phyloP scores from a whole-genome alignment of 257 asterid genomes.

The Lycium ferocissimum region DNA sequence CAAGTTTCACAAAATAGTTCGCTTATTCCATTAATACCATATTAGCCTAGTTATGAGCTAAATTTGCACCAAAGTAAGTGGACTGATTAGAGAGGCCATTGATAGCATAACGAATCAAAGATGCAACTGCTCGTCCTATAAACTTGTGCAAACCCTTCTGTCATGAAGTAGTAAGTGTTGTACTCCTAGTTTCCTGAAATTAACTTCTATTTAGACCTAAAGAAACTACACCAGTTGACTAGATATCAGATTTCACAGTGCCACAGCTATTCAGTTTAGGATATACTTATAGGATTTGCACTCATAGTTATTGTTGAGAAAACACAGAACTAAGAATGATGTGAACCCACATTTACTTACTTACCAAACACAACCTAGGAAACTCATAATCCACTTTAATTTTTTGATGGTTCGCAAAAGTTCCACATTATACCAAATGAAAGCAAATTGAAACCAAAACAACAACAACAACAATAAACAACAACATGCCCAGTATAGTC shows the following conservation, averaged over 20 bases:
- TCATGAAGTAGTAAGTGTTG: not conserved
- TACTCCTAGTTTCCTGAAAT: not conserved
- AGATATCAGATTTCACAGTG: not conserved
- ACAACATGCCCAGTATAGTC: too few relatives aligned
- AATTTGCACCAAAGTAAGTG: conserved; percentile 10
- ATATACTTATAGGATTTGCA: not conserved
- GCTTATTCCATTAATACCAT: not conserved
- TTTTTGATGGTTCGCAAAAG: not conserved
- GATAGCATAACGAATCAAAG: not conserved
- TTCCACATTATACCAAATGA: not conserved
- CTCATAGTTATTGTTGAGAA: not conserved
- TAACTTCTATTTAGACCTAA: not conserved
- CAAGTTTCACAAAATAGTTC: not conserved
- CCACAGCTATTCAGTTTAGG: conserved; percentile 21
- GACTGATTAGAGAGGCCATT: not conserved
- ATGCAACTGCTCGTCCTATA: not conserved
- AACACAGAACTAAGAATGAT: not conserved
- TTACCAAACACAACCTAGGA: not conserved
- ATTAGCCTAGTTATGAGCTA: not conserved
- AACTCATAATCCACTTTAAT: not conserved
- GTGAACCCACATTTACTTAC: not conserved
- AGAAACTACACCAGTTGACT: not conserved
- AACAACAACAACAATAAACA: too few relatives aligned
- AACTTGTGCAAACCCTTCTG: conserved; percentile 17
- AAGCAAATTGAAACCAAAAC: conserved; percentile 8